Evolutionary conservation across 805 yeast species (phyloP), one percentile per base, ranked within the genome.

Genomic region (Hanseniaspora meyeri): DNA sequence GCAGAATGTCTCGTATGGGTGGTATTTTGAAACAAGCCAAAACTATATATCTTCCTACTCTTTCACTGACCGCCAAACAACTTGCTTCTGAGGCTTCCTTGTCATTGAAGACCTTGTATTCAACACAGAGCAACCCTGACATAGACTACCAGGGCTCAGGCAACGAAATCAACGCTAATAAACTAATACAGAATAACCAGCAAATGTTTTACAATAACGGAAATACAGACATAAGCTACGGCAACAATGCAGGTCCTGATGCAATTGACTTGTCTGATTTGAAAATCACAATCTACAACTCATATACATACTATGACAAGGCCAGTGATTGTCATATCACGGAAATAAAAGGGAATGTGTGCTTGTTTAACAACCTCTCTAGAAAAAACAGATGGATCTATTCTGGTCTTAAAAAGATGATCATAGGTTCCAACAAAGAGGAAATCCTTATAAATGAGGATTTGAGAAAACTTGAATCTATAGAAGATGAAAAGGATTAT

Each of bases 401-500:
- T 55, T 66, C 71, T 24, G 62, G 69, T 32, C 20, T 29, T 24
- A 49, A 52, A n/a, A 52, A 39, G 17, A 19, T 52, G 19, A 52
- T 52, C n/a, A 52, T 52, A n/a, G 59, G 59, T n/a, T 55, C 78
- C 29, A 85, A 87, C 0, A 66, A 69, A 34, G 83, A 83, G 60
- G 81, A 46, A 14, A 14, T 46, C 8, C 17, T 37, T 7, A 14
- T 31, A 4, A 29, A 52, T 88, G 34, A 69, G 76, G 17, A 74
- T 87, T n/a, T 67, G 79, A 1, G 68, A 83, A 42, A 82, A 78
- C 61, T 84, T 83, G 24, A 75, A 82, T 4, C 83, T 75, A 65
- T 73, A 81, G 0, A 68, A 78, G 7, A 57, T 60, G 11, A 60
- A 63, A 14, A 63, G 59, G 19, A 65, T 63, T 11, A 67, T 65